These are phyloP conservation scores for Cryptococcus amylolentus DNA, from an alignment of 1,284 basidiomycete species.

Conservation along the genomic window DNA sequence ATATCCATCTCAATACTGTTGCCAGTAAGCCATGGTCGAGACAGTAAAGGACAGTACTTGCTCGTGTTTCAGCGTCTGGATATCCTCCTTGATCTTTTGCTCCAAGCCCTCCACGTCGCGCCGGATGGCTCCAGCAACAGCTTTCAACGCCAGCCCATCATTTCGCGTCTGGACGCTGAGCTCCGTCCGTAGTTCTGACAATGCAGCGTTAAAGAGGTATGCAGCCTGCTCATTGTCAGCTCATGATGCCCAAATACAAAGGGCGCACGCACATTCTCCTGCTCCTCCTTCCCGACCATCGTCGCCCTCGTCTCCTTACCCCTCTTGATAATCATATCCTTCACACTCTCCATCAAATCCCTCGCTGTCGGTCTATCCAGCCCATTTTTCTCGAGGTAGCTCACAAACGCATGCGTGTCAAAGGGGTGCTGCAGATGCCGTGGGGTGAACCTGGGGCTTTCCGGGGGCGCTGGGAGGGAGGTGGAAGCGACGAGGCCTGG, in stretches of 20 bases:
- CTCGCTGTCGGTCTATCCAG: slow-evolving; percentile 55
- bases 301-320: slow-evolving; percentile 69
- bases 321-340: slow-evolving; percentile 72
- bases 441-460: slow-evolving; percentile 10
- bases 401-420: slow-evolving; percentile 48
- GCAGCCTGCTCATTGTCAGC: slow-evolving; percentile 63
- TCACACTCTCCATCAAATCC: slow-evolving; percentile 80
- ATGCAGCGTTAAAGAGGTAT: slow-evolving; percentile 89
- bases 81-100: slow-evolving; percentile 91
- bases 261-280: slow-evolving; percentile 68
- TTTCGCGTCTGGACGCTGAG: slow-evolving; percentile 77
- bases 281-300: slow-evolving; percentile 74
- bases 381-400: slow-evolving; percentile 39
- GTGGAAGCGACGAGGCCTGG: slow-evolving; percentile 7
- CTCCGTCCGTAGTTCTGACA: slow-evolving; percentile 87
- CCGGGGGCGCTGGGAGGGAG: slow-evolving; percentile 21
- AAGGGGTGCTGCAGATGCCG: slow-evolving; percentile 43
- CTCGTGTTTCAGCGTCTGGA: slow-evolving; percentile 88
- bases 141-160: slow-evolving; percentile 74
- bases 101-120: slow-evolving; percentile 84
- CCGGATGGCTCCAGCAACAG: slow-evolving; percentile 70
- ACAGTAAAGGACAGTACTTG: slow-evolving; percentile 49
- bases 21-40: background rate
- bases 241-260: background rate
- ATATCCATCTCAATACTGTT: slow-evolving; percentile 86